Percentiles rank a stretch among this genome's conserved stretches.
phyloP scores from a whole-genome alignment of 2,329 filamentous ascomycete species.

The Dactylellina leptospora region DNA sequence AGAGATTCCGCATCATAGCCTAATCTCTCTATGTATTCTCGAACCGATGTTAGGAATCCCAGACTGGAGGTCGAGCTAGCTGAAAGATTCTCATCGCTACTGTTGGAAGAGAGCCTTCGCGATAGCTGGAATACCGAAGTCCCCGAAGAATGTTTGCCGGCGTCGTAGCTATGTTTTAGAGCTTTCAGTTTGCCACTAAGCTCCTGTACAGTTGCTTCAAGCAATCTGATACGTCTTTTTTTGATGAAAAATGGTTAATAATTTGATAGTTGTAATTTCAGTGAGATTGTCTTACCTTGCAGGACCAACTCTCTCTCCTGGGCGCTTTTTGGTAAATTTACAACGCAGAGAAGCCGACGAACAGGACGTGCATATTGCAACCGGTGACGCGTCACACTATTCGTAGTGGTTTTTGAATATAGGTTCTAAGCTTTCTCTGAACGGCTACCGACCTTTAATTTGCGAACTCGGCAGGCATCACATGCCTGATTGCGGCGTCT shows the following conservation, averaged over 20 bases:
- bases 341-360: slow-evolving; percentile 56
- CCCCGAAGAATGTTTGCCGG: slow-evolving; percentile 15
- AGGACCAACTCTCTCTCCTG: slow-evolving; percentile 56
- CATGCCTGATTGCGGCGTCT: no score
- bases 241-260: background rate
- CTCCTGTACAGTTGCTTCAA: slow-evolving; percentile 56
- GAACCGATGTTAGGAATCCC: slow-evolving; percentile 42
- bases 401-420: no score
- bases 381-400: slow-evolving; percentile 57
- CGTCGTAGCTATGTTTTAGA: slow-evolving; percentile 54
- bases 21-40: slow-evolving; percentile 43
- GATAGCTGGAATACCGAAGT: slow-evolving; percentile 31
- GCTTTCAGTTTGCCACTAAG: slow-evolving; percentile 55
- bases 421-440: no score
- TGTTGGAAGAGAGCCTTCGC: slow-evolving; percentile 39
- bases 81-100: slow-evolving; percentile 29
- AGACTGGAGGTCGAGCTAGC: slow-evolving; percentile 40
- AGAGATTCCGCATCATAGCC: slow-evolving; percentile 43
- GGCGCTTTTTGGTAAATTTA: slow-evolving; percentile 56
- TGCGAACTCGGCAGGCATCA: no score
- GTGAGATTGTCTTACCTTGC: slow-evolving; percentile 54
- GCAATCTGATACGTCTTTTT: slow-evolving; percentile 55
- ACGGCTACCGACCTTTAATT: no score
- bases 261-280: background rate
- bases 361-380: slow-evolving; percentile 57